phyloP scores from a whole-genome alignment of 768 basidiomycete species.

The Cystofilobasidium ferigula region DNA sequence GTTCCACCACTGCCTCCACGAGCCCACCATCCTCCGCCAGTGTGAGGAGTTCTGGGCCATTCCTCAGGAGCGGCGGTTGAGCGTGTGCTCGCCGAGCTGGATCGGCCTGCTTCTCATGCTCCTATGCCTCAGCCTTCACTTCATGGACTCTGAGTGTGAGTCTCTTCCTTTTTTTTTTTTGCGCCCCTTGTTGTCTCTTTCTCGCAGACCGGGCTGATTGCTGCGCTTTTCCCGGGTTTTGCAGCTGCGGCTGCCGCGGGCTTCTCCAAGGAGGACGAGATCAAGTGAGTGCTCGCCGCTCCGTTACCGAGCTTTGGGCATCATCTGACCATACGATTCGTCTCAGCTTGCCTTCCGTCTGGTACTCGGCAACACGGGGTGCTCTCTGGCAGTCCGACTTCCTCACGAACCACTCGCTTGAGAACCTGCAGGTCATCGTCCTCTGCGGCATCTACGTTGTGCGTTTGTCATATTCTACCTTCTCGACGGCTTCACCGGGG shows the following conservation, averaged over 20 bases:
- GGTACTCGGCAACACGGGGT: constrained; percentile 29
- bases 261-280: constrained; percentile 35
- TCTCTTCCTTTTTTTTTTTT: not conserved
- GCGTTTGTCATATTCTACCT: not conserved
- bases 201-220: no score
- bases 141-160: constrained; percentile 32
- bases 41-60: constrained; percentile 38
- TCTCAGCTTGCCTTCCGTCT: constrained; percentile 33
- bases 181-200: not conserved
- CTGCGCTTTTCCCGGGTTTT: no score
- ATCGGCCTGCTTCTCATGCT: constrained; percentile 35
- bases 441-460: constrained; percentile 37
- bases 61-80: constrained; percentile 30
- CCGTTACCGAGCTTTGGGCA: no score
- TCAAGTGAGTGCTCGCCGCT: not conserved
- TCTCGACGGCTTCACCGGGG: not conserved
- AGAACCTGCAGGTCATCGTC: constrained; percentile 35
- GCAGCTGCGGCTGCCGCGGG: constrained; percentile 25
- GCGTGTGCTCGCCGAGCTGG: constrained; percentile 37
- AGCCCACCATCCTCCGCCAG: constrained; percentile 37
- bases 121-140: constrained; percentile 36
- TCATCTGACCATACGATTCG: not conserved
- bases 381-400: constrained; percentile 38
- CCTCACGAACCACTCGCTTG: constrained; percentile 34
- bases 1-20: constrained; percentile 25